These are phyloP conservation scores for Juncus inflexus DNA, from an alignment of 176 grass and related monocot species.

Conservation along the genomic window DNA sequence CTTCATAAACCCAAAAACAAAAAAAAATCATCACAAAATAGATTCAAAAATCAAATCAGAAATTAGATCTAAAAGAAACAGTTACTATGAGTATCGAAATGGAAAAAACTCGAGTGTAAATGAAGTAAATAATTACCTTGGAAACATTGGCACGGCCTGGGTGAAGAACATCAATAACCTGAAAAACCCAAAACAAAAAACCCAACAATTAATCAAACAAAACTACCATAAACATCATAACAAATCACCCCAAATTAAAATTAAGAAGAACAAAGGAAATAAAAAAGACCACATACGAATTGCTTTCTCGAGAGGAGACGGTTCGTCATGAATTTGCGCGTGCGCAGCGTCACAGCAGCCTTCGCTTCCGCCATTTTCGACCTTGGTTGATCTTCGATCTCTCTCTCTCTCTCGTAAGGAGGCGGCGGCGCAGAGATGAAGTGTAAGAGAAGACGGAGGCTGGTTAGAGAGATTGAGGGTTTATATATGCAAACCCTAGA, in stretches of 20 bases:
- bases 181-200: background rate
- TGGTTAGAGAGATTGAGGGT: background rate
- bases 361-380: constrained; percentile 68
- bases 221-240: background rate
- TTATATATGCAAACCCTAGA: constrained; percentile 31
- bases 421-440: constrained; percentile 27
- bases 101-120: constrained; percentile 1
- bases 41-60: background rate
- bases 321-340: constrained; percentile 99
- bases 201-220: background rate
- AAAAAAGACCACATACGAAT: constrained; percentile 45
- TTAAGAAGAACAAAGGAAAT: background rate
- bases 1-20: constrained; percentile 27
- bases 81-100: background rate
- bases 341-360: constrained; percentile 74
- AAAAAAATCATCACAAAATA: background rate
- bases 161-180: constrained; percentile 97
- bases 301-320: constrained; percentile 87
- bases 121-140: constrained; percentile 46
- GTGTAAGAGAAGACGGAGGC: constrained; percentile 11
- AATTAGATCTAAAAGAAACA: no score
- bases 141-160: constrained; percentile 91
- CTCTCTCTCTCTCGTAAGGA: constrained; percentile 1
- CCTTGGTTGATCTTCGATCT: background rate
- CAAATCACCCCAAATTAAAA: background rate